Evolutionary conservation across 2,329 filamentous ascomycete species (phyloP), one percentile per base, ranked within the genome.

Genomic region (Thielaviopsis musarum): DNA sequence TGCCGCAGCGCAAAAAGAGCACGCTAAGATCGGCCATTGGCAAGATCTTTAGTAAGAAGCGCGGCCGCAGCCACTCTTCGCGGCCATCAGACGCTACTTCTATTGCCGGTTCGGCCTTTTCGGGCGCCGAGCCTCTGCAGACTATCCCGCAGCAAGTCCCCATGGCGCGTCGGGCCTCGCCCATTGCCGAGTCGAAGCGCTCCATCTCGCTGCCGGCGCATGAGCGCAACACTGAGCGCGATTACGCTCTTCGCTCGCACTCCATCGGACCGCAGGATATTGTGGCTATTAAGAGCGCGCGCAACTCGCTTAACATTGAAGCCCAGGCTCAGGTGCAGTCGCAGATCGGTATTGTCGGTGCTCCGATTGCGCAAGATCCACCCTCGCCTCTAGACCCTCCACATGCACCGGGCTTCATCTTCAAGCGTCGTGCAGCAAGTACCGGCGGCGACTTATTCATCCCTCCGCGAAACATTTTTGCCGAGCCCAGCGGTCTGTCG

Each of bases 221-320:
- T 49, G 81, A 85, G 65, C 80, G 77, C 62, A 79, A 82, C 62
- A 80, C 76, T 53, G 81, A 84, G 64, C 81, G 77, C 62, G 79
- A 82, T 62, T 74, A 77, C 52, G 81, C 81, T 1, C 66, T 84
- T 45, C 74, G 80, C 52, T 84, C 81, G 13, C 81, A 84, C 66
- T 83, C 81, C 1, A 71, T 82, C 49, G 77, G 79, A 1, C 75
- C 76, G 1, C 75, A 79, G 45, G 78, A 81, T 64, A 76, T 77
- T 24, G 70, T 74, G 38, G 75, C 73, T 45, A 79, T 78, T 24
- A 75, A 77, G 60, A 79, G 74, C 60, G 76, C 74, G 2, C 76
- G 78, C 24, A 79, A 76, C 65, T 81, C 80, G 1, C 64, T 78
- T 52, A 75, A 75, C 59, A 70, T 72, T 52, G 79, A 80, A 17